A percentile compares a stretch with the other conserved stretches of the same genome.
These are phyloP conservation scores for Claviceps digitariae DNA, from an alignment of 2,329 filamentous ascomycete species.

Conservation along the genomic window DNA sequence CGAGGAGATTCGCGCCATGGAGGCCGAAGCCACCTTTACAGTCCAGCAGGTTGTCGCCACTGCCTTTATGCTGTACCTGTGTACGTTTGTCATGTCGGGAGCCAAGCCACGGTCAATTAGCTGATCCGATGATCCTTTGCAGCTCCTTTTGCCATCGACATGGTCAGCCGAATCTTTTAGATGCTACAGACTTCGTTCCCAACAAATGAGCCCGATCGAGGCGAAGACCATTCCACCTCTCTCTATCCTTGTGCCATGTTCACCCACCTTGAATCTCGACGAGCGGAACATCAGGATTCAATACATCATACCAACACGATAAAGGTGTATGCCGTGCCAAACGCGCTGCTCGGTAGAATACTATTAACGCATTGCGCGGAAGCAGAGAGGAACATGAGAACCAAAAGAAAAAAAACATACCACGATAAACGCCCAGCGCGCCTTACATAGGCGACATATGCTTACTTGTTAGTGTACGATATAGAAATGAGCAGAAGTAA, in stretches of 20 bases:
- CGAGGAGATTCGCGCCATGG: conserved; percentile 57
- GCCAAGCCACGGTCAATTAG: too few species aligned
- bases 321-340: neutral
- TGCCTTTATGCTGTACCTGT: conserved; percentile 59
- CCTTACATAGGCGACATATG: neutral
- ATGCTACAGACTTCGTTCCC: neutral
- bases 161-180: conserved; percentile 31
- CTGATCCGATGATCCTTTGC: neutral
- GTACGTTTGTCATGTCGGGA: too few species aligned
- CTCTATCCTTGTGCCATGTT: too few species aligned
- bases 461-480: conserved; percentile 8
- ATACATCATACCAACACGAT: neutral
- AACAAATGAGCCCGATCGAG: too few species aligned
- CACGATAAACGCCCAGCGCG: neutral
- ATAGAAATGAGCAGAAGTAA: neutral
- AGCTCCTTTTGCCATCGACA: conserved; percentile 48
- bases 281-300: neutral
- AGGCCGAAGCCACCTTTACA: conserved; percentile 52
- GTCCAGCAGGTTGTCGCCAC: conserved; percentile 54
- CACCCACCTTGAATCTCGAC: neutral
- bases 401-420: neutral
- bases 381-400: neutral
- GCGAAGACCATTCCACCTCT: too few species aligned
- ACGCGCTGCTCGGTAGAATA: neutral
- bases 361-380: neutral